Evolutionary conservation across 306 rosid genomes (phyloP), one percentile per base, ranked within the genome.

Genomic region (Prunus mira): DNA sequence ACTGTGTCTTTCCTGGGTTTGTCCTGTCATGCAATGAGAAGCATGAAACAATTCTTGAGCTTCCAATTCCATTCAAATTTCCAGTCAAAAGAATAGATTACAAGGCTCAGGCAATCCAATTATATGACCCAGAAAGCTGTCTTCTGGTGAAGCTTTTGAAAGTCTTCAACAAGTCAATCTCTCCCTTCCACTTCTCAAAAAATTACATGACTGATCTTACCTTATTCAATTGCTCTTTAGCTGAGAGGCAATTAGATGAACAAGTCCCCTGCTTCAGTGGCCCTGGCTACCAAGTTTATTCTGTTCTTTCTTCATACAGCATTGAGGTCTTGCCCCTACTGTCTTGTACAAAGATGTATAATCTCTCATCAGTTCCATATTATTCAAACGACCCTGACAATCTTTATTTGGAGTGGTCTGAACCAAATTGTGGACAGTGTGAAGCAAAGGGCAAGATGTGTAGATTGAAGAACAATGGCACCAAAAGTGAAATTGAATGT

Each of bases 301-400:
- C 61, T 2, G 4, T 65, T 18, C 0, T 2, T 0, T 25, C 54
- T 22, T 0, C 0, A 0, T 0, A 0, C 0, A 0, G 0, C 0
- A 13, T 82, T 1, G 28, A 0, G 3, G 0, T 27, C 9, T 43
- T 62, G 51, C 45, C 76, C 32, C 13, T 77, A 1, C 63, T 52
- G 6, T 49, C 61, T 54, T 80, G 89, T 69, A 74, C 70, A 30
- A 86, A 69, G 75, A 69, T 86, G 22, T 47, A 27, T 34, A 74
- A 38, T 51, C 1, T 17, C 69, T 38, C 67, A 41, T 63, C 69
- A 13, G 8, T 68, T 73, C 80, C 74, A 65, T 5, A 0, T 25
- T 4, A 0, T 5, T 9, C 24, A 15, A 3, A 6, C 15, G 0
- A 2, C 3, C 0, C n/a, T 11, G 25, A 0, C 6, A 4, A 7